These are phyloP conservation scores for Podospora pseudocomata DNA, from an alignment of 495 filamentous ascomycete species.

Conservation along the genomic window DNA sequence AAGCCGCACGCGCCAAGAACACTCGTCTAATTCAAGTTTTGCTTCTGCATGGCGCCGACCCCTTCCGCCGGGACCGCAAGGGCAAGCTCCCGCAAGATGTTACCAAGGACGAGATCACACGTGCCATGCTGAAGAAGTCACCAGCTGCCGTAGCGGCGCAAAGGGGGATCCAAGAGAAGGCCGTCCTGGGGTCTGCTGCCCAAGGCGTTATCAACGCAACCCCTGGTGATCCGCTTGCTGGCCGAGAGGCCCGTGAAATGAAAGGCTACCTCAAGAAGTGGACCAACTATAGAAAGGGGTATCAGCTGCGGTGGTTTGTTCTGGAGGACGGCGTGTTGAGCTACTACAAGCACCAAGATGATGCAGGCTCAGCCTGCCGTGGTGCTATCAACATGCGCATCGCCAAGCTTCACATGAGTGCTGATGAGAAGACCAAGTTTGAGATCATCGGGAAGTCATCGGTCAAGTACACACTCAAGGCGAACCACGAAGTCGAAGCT, in stretches of 20 bases:
- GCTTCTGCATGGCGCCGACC: constrained; percentile 93
- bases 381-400: constrained; percentile 99
- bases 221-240: constrained; percentile 62
- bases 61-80: constrained; percentile 89
- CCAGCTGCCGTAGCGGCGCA: constrained; percentile 93
- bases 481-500: constrained; percentile 90
- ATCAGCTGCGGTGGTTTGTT: constrained; percentile 96
- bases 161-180: constrained; percentile 92
- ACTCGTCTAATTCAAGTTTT: constrained; percentile 81
- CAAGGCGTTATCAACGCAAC: constrained; percentile 54
- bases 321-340: constrained; percentile 95
- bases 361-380: constrained; percentile 86
- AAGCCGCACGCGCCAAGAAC: constrained; percentile 85
- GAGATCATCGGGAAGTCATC: constrained; percentile 97
- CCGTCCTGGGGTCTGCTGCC: constrained; percentile 72
- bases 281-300: constrained; percentile 97
- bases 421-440: constrained; percentile 94
- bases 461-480: constrained; percentile 97
- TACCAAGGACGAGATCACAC: constrained; percentile 89
- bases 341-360: constrained; percentile 99
- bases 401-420: constrained; percentile 88
- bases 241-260: constrained; percentile 91
- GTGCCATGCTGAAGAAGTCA: constrained; percentile 83
- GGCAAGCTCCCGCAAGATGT: constrained; percentile 95
- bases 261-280: constrained; percentile 98